These are phyloP conservation scores for Microdochium trichocladiopsis DNA, from an alignment of 2,329 filamentous ascomycete genomes.

Conservation along the genomic window DNA sequence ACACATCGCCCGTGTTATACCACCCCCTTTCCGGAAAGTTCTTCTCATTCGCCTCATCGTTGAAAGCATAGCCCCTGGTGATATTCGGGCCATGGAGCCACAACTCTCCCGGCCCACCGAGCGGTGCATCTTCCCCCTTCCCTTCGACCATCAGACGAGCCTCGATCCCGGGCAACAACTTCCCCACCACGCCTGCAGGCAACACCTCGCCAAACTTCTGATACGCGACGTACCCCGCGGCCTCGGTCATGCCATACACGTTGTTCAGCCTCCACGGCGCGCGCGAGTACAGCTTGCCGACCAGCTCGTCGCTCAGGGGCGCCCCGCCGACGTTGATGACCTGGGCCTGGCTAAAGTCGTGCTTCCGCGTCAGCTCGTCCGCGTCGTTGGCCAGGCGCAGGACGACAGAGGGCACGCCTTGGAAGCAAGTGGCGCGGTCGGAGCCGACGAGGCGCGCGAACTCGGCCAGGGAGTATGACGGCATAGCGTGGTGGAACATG, in stretches of 20 bases:
- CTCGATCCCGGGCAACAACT: conserved; percentile 28
- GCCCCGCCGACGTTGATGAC: conserved; percentile 29
- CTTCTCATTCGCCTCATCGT: conserved; percentile 26
- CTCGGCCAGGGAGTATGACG: conserved; percentile 25
- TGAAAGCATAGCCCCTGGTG: conserved; percentile 31
- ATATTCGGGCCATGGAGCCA: conserved; percentile 36
- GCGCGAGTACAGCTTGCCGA: conserved; percentile 18
- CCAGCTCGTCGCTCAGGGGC: conserved; percentile 22
- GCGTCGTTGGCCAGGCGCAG: conserved; percentile 27
- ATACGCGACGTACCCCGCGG: conserved; percentile 32
- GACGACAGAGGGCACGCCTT: conserved; percentile 30
- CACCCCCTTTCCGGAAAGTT: conserved; percentile 29
- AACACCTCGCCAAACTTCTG: conserved; percentile 23
- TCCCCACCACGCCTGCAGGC: conserved; percentile 25
- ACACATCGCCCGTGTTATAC: conserved; percentile 39
- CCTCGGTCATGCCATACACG: conserved; percentile 38
- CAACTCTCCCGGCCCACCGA: conserved; percentile 30
- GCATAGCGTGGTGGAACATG: conserved; percentile 36
- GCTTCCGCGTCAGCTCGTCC: conserved; percentile 22
- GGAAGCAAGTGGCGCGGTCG: conserved; percentile 27
- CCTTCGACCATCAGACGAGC: conserved; percentile 30
- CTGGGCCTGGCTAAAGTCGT: conserved; percentile 28
- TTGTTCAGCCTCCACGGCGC: conserved; percentile 31
- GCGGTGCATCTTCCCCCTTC: conserved; percentile 23
- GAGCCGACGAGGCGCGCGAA: conserved; percentile 26